phyloP scores from a whole-genome alignment of 2,329 filamentous ascomycete species.

The Aspergillus sclerotialis region DNA sequence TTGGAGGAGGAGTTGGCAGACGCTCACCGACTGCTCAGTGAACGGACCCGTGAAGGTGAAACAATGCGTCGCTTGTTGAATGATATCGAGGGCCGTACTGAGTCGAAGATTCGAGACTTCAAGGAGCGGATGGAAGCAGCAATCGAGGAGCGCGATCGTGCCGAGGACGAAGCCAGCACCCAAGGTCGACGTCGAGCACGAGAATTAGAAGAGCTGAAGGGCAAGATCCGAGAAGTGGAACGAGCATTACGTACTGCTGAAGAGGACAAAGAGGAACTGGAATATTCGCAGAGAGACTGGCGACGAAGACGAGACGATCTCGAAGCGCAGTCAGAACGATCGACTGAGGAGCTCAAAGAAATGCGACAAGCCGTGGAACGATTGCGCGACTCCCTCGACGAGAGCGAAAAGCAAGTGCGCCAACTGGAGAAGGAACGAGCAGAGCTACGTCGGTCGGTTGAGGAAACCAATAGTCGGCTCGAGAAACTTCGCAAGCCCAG shows the following conservation, averaged over 20 bases:
- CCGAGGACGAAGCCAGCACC: constrained; percentile 82
- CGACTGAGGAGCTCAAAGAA: constrained; percentile 67
- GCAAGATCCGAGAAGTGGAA: constrained; percentile 73
- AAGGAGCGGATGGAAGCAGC: constrained; percentile 80
- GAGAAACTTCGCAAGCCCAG: constrained; percentile 71
- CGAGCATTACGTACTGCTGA: constrained; percentile 63
- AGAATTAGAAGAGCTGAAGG: constrained; percentile 80
- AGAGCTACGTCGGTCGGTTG: constrained; percentile 67
- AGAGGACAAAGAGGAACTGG: constrained; percentile 72
- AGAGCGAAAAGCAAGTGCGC: constrained; percentile 74
- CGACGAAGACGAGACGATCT: constrained; percentile 67
- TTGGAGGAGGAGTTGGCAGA: constrained; percentile 89
- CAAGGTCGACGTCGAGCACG: constrained; percentile 68
- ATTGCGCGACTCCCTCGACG: constrained; percentile 73
- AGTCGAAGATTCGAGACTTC: constrained; percentile 79
- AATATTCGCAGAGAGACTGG: constrained; percentile 66
- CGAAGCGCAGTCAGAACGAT: constrained; percentile 62
- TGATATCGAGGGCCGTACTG: constrained; percentile 77
- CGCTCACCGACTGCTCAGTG: constrained; percentile 74
- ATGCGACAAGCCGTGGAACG: constrained; percentile 69
- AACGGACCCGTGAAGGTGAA: constrained; percentile 85
- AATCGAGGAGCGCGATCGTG: constrained; percentile 86
- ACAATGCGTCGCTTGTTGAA: constrained; percentile 86
- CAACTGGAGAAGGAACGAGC: constrained; percentile 77
- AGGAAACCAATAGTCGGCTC: constrained; percentile 68